Base-by-base conservation (phyloP, 768 basidiomycete species). In the Trametes elegans region DNA sequence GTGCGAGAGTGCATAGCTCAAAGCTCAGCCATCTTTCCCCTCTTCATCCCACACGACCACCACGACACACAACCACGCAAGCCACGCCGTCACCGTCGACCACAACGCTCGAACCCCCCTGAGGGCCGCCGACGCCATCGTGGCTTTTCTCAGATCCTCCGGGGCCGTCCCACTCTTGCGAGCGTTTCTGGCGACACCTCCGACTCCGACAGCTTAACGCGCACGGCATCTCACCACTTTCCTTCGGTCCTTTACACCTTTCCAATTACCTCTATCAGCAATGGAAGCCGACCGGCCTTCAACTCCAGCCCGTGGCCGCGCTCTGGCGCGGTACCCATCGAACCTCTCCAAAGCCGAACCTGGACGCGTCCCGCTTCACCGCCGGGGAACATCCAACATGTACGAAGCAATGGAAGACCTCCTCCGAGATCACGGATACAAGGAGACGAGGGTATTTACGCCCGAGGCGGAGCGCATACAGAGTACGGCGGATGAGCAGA, bases 351-450 rank as follows among this genome's bases (percentile, higher is more conserved):
- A 82, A 4, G 64, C 59, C 27, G 71, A 70, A 16, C 61, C 64
- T 4, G 57, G 58, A 16, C 82, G 85, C 26, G 85, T 89, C 6
- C 90, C 88, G 0, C 73, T 91, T 13, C 89, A 91, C 66, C 79
- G 87, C 21, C 76, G 90, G 51, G 90, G 90, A 1, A 91, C 82
- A 18, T 90, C 90, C 2, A 82, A 80, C 58, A 89, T 83, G 4
- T 93, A 92, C 60, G 92, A 94, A 61, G 78, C 83, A 5, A 78
- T 96, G 18, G 93, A 93, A 60, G 90, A 94, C 71, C 76, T 97
- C 16, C 77, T 97, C 24, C 77, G 82, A 45, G 88, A 93, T 67
- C 91, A 91, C 1, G 93, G 93, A 2, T 95, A 94, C 76, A 93
- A 92, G 68, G 93, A 96, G 66, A 94, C 92, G 3, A 81, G 93